Base-by-base conservation (phyloP, 1,139 yeast genomes). In the Kazachstania sp. region DNA sequence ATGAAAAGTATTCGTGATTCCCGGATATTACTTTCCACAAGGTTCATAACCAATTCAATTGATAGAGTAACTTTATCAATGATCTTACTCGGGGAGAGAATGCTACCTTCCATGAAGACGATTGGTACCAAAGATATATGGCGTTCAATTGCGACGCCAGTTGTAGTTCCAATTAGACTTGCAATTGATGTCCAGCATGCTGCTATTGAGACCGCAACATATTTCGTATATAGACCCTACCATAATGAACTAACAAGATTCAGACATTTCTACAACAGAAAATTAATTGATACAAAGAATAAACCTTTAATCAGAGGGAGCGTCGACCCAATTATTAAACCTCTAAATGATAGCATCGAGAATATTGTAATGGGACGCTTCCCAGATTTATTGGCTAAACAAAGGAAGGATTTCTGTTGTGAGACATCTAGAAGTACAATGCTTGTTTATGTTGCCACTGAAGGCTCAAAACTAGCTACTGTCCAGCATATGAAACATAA, bases 311-410 rank as follows among this genome's bases (percentile, higher is more conserved):
- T 84, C 39, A 71, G 84, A 53, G 71, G 82, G 18, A 74, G 77
- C 39, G 64, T 80, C 30, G 90, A 85, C 59, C 86, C 87, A 4
- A 39, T 82, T 16, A 68, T 83, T 41, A 71, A 68, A 41, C 88
- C 90, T 18, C 46, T 81, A 38, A 86, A 85, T 65, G 67, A 71
- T 42, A 67, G 71, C 39, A 62, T 84, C 50, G 81, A 76, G 54
- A 64, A 69, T 6, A 56, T 71, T 37, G 71, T 80, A 39, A 61
- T 66, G 42, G 66, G 64, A 31, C 69, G 69, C 54, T 67, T 76
- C 37, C 85, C 86, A n/a, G 69, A 68, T 23, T 70, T 68, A 26
- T 71, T 71, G 45, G 65, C 66, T 44, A 74, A 72, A 13, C 61
- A 75, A 3, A 59, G 63, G n/a, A 72, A 71, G 8, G 69, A 69